Percentiles rank a stretch among this genome's conserved stretches.
phyloP scores from a whole-genome alignment of 164 flowering plant genomes.

The Vitis rupestris region DNA sequence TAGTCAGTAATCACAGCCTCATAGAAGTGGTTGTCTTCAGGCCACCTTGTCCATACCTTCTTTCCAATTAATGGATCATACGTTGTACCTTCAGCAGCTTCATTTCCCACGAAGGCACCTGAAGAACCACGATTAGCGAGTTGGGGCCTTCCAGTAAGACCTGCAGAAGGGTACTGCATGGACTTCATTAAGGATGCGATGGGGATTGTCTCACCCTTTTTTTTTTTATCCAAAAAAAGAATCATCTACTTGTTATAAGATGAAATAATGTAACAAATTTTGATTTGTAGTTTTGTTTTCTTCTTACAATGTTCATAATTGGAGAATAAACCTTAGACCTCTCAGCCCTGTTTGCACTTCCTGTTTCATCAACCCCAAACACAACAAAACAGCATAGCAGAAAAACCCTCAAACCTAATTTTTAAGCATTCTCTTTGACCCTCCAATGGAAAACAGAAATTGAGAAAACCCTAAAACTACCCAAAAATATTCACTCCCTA shows the following conservation, averaged over 20 bases:
- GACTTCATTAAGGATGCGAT: conserved; percentile 21
- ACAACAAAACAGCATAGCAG: too few relatives aligned
- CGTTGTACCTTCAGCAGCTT: conserved; percentile 44
- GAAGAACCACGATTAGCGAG: conserved; percentile 32
- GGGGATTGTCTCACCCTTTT: background rate
- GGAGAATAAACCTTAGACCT: too few relatives aligned
- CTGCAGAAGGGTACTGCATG: conserved; percentile 36
- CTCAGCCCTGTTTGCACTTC: too few relatives aligned
- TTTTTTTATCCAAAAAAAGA: background rate
- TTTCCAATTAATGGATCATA: conserved; percentile 69
- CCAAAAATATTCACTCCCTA: too few relatives aligned
- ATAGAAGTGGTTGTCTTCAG: conserved; percentile 91
- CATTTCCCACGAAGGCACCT: conserved; percentile 48
- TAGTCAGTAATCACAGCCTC: conserved; percentile 88
- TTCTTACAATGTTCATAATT: too few relatives aligned
- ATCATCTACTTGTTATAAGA: too few relatives aligned
- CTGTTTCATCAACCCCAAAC: too few relatives aligned
- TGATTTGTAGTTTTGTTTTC: too few relatives aligned
- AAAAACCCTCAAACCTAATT: too few relatives aligned
- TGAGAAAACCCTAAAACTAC: too few relatives aligned
- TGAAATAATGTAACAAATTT: too few relatives aligned
- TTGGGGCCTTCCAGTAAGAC: conserved; percentile 31
- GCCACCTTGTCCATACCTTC: conserved; percentile 94
- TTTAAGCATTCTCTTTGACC: background rate
- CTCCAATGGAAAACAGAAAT: background rate